Conservation (phyloP, 331 rosid genomes). For the Dryas integrifolia region DNA sequence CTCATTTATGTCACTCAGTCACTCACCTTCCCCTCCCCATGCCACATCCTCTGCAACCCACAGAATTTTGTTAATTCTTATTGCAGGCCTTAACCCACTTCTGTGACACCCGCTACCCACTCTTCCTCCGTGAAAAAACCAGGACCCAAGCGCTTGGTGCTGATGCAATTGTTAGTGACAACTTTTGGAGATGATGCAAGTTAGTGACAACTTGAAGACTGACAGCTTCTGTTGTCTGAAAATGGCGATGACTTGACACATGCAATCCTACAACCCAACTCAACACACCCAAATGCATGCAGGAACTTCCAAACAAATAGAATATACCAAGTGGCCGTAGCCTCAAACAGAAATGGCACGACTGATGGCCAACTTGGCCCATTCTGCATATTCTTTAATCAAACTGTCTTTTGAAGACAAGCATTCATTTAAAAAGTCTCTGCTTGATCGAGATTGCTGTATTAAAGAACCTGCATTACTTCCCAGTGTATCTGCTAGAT, state of each 20-base stretch:
- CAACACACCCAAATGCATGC: slow-evolving; percentile 78
- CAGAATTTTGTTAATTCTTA: background rate
- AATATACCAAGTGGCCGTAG: slow-evolving; percentile 24
- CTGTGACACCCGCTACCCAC: slow-evolving; percentile 34
- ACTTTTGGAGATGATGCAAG: slow-evolving; percentile 76
- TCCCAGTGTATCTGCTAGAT: slow-evolving; percentile 88
- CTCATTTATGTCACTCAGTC: slow-evolving; percentile 4
- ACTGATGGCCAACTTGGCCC: slow-evolving; percentile 86
- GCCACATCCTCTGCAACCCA: slow-evolving; percentile 9
- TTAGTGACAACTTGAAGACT: slow-evolving; percentile 80
- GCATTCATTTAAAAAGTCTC: slow-evolving; percentile 75
- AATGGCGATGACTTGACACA: slow-evolving; percentile 58
- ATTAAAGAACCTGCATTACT: slow-evolving; percentile 83
- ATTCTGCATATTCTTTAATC: slow-evolving; percentile 87
- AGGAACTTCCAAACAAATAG: slow-evolving; percentile 30
- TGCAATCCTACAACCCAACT: slow-evolving; percentile 64
- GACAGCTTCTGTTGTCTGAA: slow-evolving; percentile 62
- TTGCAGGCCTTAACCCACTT: slow-evolving; percentile 28
- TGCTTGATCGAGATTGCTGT: slow-evolving; percentile 83
- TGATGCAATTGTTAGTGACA: slow-evolving; percentile 64
- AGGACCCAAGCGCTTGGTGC: slow-evolving; percentile 47
- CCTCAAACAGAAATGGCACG: slow-evolving; percentile 86
- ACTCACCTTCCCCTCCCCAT: slow-evolving; percentile 25
- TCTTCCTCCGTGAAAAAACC: slow-evolving; percentile 44
- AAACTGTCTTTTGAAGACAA: slow-evolving; percentile 80